These are phyloP conservation scores for Rhipidocladum racemiflorum DNA, from an alignment of 176 grass and related monocot species.

Conservation along the genomic window DNA sequence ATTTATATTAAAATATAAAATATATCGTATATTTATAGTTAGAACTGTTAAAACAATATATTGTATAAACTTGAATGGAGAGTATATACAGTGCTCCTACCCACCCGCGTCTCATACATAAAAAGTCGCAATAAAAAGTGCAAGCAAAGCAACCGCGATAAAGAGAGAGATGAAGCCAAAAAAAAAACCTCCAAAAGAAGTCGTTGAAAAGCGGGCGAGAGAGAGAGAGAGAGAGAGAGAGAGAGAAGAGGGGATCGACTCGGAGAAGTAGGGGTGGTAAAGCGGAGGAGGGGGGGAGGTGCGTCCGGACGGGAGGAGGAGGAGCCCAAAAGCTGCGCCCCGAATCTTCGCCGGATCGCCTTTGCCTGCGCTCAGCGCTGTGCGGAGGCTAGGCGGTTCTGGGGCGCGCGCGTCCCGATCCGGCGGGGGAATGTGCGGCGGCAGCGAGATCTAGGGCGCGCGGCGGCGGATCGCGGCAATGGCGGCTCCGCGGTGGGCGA, in stretches of 20 bases:
- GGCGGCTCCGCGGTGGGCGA: conserved; percentile 33
- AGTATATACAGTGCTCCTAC: not conserved
- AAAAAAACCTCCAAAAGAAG: too few relatives aligned
- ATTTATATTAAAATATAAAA: too few relatives aligned
- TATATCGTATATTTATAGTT: too few relatives aligned
- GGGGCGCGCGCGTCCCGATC: not conserved
- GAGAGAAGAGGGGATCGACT: not conserved
- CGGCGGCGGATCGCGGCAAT: conserved; percentile 35
- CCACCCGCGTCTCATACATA: conserved; percentile 18
- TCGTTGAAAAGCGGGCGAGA: too few relatives aligned
- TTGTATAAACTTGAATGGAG: too few relatives aligned
- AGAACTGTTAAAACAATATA: too few relatives aligned
- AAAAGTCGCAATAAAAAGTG: too few relatives aligned
- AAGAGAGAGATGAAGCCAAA: too few relatives aligned
- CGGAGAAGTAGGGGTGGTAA: not conserved
- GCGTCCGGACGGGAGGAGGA: not conserved
- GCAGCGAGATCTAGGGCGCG: conserved; percentile 40
- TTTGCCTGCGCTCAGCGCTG: not conserved
- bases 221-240: not conserved
- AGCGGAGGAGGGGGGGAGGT: not conserved
- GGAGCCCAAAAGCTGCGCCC: conserved; percentile 9
- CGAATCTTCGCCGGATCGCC: conserved; percentile 40
- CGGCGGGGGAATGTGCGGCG: conserved; percentile 41
- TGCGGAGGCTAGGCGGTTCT: not conserved
- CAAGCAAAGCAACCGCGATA: too few relatives aligned